Base-by-base conservation (phyloP, 768 basidiomycete species). In the Nidularia pulvinata region DNA sequence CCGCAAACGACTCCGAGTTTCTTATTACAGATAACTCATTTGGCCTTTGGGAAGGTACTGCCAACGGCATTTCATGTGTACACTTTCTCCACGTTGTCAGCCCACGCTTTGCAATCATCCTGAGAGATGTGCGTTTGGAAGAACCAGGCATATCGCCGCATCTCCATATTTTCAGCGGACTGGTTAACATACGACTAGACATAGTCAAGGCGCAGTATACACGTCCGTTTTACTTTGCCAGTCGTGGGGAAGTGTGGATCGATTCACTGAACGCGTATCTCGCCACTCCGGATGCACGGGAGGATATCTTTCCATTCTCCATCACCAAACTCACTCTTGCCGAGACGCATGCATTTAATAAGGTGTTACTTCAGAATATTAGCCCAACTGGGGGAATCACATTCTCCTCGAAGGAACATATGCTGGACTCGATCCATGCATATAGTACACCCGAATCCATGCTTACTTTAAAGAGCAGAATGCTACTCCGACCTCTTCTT, bases 1-100 rank as follows among this genome's bases (percentile, higher is more conserved):
- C 70, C 14, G 66, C 68, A 33, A 57, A 61, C 16, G 68, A 53
- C 5, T 54, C 56, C 13, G 72, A 73, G 55, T 75, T 74, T 46
- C 61, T 72, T 11, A 56, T 75, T 22, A 59, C 65, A 5, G 55
- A 63, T 25, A 69, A 70, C 49, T 55, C 59, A 6, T 69, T 72
- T 46, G 67, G 72, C 1, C 52, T 71, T 2, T 64, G 66, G 67
- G 73, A 75, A 53, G 73, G 73, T 19, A 46, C 54, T 30, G 53
- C 67, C 6, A 50, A 44, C 46, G 61, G 58, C 45, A 50, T 6
- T 6, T 56, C 57, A 39, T 52, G 58, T 25, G 59, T 68, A 30
- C 73, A 71, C 48, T 57, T 60, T 14, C 14, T 75, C n/a, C 70
- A 66, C 53, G 59, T 73, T 48, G 51, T 75, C 59, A 70, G 69